Base-by-base conservation (phyloP, 768 basidiomycete species). In the Leucocoprinus leucothites region DNA sequence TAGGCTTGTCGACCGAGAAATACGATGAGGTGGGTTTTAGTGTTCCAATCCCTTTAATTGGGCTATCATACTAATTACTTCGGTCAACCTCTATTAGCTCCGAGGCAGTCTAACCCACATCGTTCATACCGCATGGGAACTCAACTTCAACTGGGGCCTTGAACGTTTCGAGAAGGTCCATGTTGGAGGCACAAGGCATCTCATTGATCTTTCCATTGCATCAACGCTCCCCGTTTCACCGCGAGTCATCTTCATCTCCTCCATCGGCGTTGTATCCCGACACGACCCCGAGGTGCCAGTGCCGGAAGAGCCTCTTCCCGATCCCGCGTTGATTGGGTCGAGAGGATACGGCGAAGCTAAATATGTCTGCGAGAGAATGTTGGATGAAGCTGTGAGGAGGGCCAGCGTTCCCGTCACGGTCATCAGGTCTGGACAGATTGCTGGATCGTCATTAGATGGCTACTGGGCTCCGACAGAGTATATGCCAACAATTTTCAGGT, bases 131-230 rank as follows among this genome's bases (percentile, higher is more conserved):
- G 57, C 57, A 19, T 58, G 57, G 57, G 52, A 58, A n/a, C 41
- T 58, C 22, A 58, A 58, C 35, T 58, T 58, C 52, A 58, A 58
- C 31, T 58, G 57, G 57, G 31, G 46, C 41, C 24, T 58, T 7
- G 57, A 58, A 9, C 51, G 48, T 31, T 58, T 58, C 16, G 57
- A 58, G 31, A 48, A 25, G 35, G 48, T 48, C 6, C 57, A 58
- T 41, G 40, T 58, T 35, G 46, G 52, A 6, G 57, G 57, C 9
- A 41, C 43, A 13, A 52, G 57, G 13, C 44, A 58, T 28, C 52
- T 58, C 14, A n/a, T 58, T 21, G 35, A 58, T 21, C 48, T 58
- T 9, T 35, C 57, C 6, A 18, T 41, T 36, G 50, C 36, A n/a
- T 58, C 57, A 14, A 28, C 45, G 9, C 49, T 44, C 9, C 2